A percentile compares a stretch with the other conserved stretches of the same genome.
These are phyloP conservation scores for Cunninghamia lanceolata DNA, from an alignment of 75 land plant genomes.

Conservation along the genomic window DNA sequence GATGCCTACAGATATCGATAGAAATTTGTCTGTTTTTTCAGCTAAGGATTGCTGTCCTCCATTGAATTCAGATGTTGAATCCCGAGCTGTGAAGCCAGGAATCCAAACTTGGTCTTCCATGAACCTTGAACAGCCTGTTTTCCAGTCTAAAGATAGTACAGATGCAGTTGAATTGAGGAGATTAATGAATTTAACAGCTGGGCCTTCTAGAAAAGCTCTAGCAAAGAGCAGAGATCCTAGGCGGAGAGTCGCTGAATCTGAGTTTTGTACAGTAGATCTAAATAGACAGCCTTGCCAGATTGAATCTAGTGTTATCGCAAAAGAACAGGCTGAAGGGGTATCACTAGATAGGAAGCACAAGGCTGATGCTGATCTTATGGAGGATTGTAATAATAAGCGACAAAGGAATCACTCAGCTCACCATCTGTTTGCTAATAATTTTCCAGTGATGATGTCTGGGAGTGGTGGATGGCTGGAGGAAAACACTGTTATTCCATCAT, in stretches of 20 bases:
- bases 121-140: neutral
- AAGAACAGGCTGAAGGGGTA: conserved; percentile 17
- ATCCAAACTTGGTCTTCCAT: neutral
- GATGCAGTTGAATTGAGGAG: neutral
- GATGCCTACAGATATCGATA: neutral
- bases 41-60: neutral
- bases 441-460: conserved; percentile 20
- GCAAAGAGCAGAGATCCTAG: conserved; percentile 40
- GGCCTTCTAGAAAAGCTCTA: conserved; percentile 3
- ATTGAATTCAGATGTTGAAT: neutral
- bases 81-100: neutral
- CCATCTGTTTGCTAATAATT: conserved; percentile 5
- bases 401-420: conserved; percentile 20
- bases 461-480: conserved; percentile 61
- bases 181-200: neutral
- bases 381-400: conserved; percentile 29
- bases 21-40: neutral
- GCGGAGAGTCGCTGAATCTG: conserved; percentile 19
- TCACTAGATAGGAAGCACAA: conserved; percentile 32
- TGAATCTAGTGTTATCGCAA: conserved; percentile 1
- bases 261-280: neutral
- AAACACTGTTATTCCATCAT: conserved; percentile 2
- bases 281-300: conserved; percentile 4
- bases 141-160: neutral
- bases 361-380: conserved; percentile 23